Base-by-base conservation (phyloP, 225 moss, liverwort and hornwort species). In the Climacium dendroides region DNA sequence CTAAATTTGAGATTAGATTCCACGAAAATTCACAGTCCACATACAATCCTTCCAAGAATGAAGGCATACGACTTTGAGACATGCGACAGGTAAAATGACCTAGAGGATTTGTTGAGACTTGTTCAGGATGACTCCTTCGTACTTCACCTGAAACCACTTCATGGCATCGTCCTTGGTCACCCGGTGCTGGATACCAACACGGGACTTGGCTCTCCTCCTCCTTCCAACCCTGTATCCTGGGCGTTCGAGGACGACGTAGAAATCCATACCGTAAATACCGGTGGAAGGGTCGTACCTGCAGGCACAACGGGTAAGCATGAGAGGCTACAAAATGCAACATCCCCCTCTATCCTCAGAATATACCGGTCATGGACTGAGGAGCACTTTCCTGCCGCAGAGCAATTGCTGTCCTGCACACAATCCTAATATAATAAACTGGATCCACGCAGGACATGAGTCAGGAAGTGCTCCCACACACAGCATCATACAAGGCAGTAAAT, bases 141-240 rank as follows among this genome's bases (percentile, higher is more conserved):
- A 87, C 87, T 87, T 87, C 72, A 87, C 87, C 62, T 87, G 87
- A 60, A 87, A 87, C 87, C 87, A 87, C 87, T 87, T 87, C 87
- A 87, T 87, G 62, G 87, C 87, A 81, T 87, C 87, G 5, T 87
- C 87, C 73, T 87, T 87, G 73, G 87, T 87, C 72, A 87, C 87
- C 32, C 87, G 80, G 81, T 87, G 87, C 52, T 87, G 87, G 81
- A 87, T 87, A 52, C 87, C 87, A 25, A 87, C 87, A 61, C 87
- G 87, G 32, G 87, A 87, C 62, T 87, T 87, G 62, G 87, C 73
- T 81, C 87, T 87, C 73, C 87, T 81, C 81, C 87, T 80, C 18
- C 87, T 87, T 81, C 87, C 87, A 72, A 87, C 87, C 32, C 87
- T 72, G 81, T 87, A 87, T 74, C 87, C 87, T 26, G 87, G 87